Evolutionary conservation across 169 alveolate genomes (phyloP), one percentile per base, ranked within the genome.

Genomic region (Cryptosporidium parvum): DNA sequence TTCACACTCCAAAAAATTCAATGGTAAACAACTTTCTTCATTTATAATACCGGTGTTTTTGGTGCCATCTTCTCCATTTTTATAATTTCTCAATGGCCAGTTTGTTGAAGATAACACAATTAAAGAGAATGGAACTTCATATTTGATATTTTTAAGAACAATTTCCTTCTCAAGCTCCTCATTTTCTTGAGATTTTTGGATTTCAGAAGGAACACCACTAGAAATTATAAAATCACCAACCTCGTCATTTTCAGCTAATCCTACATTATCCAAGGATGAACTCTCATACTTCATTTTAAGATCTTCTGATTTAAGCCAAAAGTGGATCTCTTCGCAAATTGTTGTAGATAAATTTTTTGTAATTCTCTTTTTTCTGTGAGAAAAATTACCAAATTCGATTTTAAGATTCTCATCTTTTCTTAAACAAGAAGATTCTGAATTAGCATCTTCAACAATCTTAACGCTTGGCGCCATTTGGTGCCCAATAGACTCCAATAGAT

Each of bases 291-390:
- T n/a, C 6, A 29, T 18, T 16, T 37, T 33, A n/a, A 73, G 42
- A 58, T 73, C 86, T 35, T 73, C 86, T 53, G 70, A 56, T 56
- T 73, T 73, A 21, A 73, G 68, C 86, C 86, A 73, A 1, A 59
- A 45, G 37, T 73, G 62, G 29, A 73, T 73, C 9, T 73, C 56
- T 14, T 73, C 86, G 26, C 37, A 56, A 58, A 73, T 3, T 12
- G 33, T 4, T 4, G 86, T 52, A 29, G 23, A 10, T 21, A 35
- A 29, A 18, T 62, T 31, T 1, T 59, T 35, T 0, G 29, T 51
- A 5, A 52, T 45, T 18, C 29, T 45, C 26, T 42, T 70, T 23
- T 44, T 45, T 70, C 85, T 70, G 14, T 70, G 45, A 45, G 62
- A 21, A 70, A 45, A 45, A 9, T 10, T n/a, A 21, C 68, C 45